These are phyloP conservation scores for Macaranga tanarius DNA, from an alignment of 441 rosid species.

Conservation along the genomic window DNA sequence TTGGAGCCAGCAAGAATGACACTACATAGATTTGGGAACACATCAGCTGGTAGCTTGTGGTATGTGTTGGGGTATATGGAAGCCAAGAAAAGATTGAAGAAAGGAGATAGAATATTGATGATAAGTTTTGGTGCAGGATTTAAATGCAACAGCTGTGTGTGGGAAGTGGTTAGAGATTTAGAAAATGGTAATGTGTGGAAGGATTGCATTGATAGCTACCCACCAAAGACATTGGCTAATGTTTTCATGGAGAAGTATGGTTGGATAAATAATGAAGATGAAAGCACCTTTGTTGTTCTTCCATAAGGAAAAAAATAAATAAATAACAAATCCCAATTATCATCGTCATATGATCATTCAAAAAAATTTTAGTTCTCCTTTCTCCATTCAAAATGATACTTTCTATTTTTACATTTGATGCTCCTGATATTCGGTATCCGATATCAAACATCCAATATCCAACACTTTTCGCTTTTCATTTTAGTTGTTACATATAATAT, in stretches of 20 bases:
- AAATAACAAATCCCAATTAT: not conserved
- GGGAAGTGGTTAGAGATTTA: slow-evolving; percentile 88
- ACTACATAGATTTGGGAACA: slow-evolving; percentile 82
- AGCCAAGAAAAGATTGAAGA: slow-evolving; percentile 78
- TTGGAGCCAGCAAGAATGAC: slow-evolving; percentile 93
- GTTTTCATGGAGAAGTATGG: slow-evolving; percentile 83
- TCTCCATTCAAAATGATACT: not conserved
- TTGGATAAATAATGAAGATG: slow-evolving; percentile 78
- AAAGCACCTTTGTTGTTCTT: slow-evolving; percentile 42
- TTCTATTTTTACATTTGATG: not conserved
- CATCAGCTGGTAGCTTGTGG: slow-evolving; percentile 93
- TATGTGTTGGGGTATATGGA: slow-evolving; percentile 88
- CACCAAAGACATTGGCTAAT: slow-evolving; percentile 53
- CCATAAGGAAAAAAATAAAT: not conserved
- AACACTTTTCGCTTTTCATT: not conserved
- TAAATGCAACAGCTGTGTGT: slow-evolving; percentile 92
- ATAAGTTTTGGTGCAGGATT: slow-evolving; percentile 94
- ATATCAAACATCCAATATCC: too few species aligned
- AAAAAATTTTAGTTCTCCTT: not conserved
- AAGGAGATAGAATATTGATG: slow-evolving; percentile 82
- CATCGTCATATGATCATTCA: too few species aligned
- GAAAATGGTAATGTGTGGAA: slow-evolving; percentile 62
- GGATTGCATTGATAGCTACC: slow-evolving; percentile 63
- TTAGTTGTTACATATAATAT: not conserved
- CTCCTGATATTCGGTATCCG: too few species aligned